Evolutionary conservation across 768 basidiomycete species (phyloP), one percentile per base, ranked within the genome.

Genomic region (Leccinum truebloodii): DNA sequence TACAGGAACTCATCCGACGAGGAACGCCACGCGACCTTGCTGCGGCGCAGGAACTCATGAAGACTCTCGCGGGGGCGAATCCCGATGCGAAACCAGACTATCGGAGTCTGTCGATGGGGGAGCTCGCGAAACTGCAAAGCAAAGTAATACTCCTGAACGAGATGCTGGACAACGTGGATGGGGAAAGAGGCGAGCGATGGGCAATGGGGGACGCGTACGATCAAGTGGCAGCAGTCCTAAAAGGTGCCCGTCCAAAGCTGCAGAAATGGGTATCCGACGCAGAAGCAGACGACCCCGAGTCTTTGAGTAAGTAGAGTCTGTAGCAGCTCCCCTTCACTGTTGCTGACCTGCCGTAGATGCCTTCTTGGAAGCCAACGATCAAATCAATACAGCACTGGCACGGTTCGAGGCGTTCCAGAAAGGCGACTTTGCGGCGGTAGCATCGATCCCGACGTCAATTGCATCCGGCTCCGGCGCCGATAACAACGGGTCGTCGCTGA

Each of bases 211-310:
- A 99, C 73, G 95, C 86, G 2, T 99, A 98, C 67, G 92, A 97
- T 76, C 97, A 99, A 88, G 94, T 98, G 2, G 90, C 96, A 0
- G 77, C 85, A 1, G 87, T 96, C 41, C 83, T 97, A 14, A 80
- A 79, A 30, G 82, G 83, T 50, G 95, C 95, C 2, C 83, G 95
- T 52, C 97, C 97, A 0, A 98, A 91, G 78, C 84, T 98, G 50
- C 97, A 99, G 75, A 96, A 94, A 69, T 98, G 97, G 96, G 92
- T 98, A 59, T 92, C 90, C 10, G 94, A 98, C 66, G 94, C 94
- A 18, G 90, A 94, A 67, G 81, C 86, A 3, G 89, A 94, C 44
- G 94, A 95, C 74, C 85, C 93, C 3, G 94, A 95, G 64, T 91
- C 93, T 34, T 84, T 98, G 65, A 91, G 94, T 95, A 68, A 61